Conservation (phyloP, 352 stramenopile genomes). For the Pythium myriotylum region DNA sequence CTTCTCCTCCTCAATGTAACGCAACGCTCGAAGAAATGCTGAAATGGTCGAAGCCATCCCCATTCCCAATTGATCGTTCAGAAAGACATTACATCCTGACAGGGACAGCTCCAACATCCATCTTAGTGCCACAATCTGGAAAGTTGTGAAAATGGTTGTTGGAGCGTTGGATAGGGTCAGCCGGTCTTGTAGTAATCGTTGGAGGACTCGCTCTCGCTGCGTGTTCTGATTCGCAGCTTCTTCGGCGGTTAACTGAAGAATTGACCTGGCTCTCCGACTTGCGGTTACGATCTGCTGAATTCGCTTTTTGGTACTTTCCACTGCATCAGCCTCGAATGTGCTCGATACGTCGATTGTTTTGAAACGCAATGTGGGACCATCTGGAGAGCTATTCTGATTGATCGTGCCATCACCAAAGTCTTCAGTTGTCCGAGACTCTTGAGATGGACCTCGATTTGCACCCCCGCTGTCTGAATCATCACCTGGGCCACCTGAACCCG, state of each 20-base stretch:
- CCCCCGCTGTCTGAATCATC: not conserved
- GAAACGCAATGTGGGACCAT: conserved; percentile 3
- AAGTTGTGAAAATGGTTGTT: conserved; percentile 60
- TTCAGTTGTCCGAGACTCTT: not conserved
- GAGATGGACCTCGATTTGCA: not conserved
- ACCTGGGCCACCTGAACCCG: not conserved
- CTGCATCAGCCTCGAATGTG: conserved; percentile 19
- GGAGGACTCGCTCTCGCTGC: conserved; percentile 12
- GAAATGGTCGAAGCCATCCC: conserved; percentile 80
- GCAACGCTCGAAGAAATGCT: conserved; percentile 67
- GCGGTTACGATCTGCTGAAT: conserved; percentile 39
- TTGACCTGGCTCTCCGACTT: conserved; percentile 39
- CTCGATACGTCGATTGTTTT: conserved; percentile 25
- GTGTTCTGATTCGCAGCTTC: not conserved
- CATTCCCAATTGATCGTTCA: conserved; percentile 89
- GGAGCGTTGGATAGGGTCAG: conserved; percentile 4
- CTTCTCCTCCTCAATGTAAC: conserved; percentile 30
- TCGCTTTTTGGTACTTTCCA: conserved; percentile 33
- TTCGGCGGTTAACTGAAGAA: not conserved
- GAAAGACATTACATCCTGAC: conserved; percentile 63
- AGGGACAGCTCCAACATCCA: conserved; percentile 84
- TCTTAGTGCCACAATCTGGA: conserved; percentile 74
- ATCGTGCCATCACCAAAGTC: conserved; percentile 22
- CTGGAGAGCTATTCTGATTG: not conserved
- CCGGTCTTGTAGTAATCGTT: conserved; percentile 17